Conservation (phyloP, 106 monocot genomes). For the Dioscorea alata region DNA sequence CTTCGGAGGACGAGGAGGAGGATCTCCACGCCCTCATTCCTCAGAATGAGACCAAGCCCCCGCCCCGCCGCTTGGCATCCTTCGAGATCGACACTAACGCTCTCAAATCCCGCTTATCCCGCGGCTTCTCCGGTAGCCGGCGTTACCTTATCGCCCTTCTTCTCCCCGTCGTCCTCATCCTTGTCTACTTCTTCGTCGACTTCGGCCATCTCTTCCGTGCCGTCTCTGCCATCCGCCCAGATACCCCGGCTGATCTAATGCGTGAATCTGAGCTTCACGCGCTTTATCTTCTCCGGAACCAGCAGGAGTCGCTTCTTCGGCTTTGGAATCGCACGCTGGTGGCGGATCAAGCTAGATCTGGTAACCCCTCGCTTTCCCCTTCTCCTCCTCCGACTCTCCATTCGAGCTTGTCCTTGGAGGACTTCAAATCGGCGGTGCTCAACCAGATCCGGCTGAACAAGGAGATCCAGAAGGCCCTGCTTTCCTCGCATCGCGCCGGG, state of each 20-base stretch:
- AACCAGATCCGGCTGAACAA: constrained; percentile 71
- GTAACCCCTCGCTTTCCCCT: constrained; percentile 1
- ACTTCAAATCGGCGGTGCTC: constrained; percentile 50
- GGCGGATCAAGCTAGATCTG: not conserved
- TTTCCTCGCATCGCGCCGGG: constrained; percentile 44
- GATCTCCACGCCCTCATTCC: constrained; percentile 40
- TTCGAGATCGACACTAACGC: constrained; percentile 33
- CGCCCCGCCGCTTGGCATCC: constrained; percentile 2
- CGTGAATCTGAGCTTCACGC: constrained; percentile 72
- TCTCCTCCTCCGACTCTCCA: constrained; percentile 5
- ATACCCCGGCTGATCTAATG: constrained; percentile 30
- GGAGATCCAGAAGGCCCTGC: constrained; percentile 67
- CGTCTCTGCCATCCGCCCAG: constrained; percentile 2
- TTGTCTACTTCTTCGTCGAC: constrained; percentile 52
- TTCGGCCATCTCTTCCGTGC: constrained; percentile 23
- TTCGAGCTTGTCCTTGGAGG: constrained; percentile 14
- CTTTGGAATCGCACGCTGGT: constrained; percentile 51
- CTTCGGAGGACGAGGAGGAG: constrained; percentile 53
- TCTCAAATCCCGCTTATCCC: not conserved
- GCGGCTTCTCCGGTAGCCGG: constrained; percentile 9
- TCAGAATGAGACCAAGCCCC: constrained; percentile 26
- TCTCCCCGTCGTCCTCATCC: constrained; percentile 40
- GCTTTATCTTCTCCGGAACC: constrained; percentile 62
- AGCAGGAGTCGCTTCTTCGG: constrained; percentile 41
- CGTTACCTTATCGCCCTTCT: constrained; percentile 30